phyloP scores from a whole-genome alignment of 2,329 filamentous ascomycete species.

The Byssochlamys sp. region DNA sequence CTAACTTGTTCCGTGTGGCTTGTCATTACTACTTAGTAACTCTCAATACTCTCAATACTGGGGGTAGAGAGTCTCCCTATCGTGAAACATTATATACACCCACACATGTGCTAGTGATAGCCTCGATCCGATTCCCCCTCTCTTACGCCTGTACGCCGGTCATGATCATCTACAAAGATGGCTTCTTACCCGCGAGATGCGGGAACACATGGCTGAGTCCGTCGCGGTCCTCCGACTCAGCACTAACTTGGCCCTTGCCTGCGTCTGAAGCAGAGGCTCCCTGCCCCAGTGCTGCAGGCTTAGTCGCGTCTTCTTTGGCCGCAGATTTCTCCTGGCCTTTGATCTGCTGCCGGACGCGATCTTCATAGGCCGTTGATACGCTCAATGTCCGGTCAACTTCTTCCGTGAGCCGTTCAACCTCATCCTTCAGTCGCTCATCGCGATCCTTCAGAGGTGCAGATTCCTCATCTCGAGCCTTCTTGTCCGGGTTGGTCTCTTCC shows the following conservation, averaged over 20 bases:
- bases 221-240: slow-evolving; percentile 3
- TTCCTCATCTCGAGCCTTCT: slow-evolving; percentile 41
- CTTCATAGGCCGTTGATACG: slow-evolving; percentile 38
- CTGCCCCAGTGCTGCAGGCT: too few species aligned
- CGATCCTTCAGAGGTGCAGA: slow-evolving; percentile 33
- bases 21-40: background rate
- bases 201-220: slow-evolving; percentile 29
- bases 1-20: background rate
- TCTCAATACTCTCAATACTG: background rate
- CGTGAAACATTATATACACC: background rate
- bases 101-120: background rate
- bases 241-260: background rate
- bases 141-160: background rate
- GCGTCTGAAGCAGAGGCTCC: too few species aligned
- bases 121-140: background rate
- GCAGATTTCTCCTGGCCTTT: slow-evolving; percentile 6
- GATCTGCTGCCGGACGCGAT: slow-evolving; percentile 28
- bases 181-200: slow-evolving; percentile 18
- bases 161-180: slow-evolving; percentile 1
- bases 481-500: slow-evolving; percentile 56
- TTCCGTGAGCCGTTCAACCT: slow-evolving; percentile 49
- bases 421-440: slow-evolving; percentile 49
- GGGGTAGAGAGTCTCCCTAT: background rate
- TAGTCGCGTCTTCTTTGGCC: background rate
- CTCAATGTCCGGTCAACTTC: slow-evolving; percentile 49